These are phyloP conservation scores for Capronia epimyces DNA, from an alignment of 2,329 filamentous ascomycete species.

Conservation along the genomic window DNA sequence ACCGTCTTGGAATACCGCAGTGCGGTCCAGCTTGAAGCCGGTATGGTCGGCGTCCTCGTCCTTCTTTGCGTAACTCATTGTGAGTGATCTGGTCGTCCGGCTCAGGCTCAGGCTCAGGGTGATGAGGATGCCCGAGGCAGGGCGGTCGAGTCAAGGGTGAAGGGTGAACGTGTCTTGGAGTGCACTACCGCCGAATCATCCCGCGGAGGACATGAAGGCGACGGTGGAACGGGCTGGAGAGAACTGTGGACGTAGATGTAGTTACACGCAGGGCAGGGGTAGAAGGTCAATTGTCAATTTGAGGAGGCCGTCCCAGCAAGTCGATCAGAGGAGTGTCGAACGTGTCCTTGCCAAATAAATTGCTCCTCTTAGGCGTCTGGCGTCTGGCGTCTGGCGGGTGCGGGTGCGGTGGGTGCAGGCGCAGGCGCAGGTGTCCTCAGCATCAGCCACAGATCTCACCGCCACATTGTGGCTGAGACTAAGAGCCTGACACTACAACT, in stretches of 20 bases:
- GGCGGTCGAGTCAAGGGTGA: too few relatives aligned
- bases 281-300: constrained; percentile 8
- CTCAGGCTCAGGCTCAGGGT: constrained; percentile 13
- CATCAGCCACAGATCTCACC: not conserved
- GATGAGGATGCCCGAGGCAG: constrained; percentile 17
- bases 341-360: constrained; percentile 19
- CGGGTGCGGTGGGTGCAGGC: not conserved
- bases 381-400: not conserved
- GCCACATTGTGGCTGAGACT: not conserved
- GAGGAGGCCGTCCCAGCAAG: not conserved
- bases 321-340: constrained; percentile 10
- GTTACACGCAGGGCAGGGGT: not conserved
- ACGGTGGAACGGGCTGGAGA: not conserved
- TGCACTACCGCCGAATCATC: constrained; percentile 27
- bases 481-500: not conserved
- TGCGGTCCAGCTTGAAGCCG: constrained; percentile 95
- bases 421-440: not conserved
- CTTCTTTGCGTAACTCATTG: constrained; percentile 97
- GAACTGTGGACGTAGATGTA: not conserved
- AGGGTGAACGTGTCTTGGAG: constrained; percentile 3
- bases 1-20: constrained; percentile 99
- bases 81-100: constrained; percentile 2
- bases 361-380: too few relatives aligned
- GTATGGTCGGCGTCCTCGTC: constrained; percentile 94
- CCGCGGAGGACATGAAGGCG: constrained; percentile 9